Percentiles rank a stretch among this genome's conserved stretches.
phyloP scores from a whole-genome alignment of 305 asterid species.

The Rubia peregrina region DNA sequence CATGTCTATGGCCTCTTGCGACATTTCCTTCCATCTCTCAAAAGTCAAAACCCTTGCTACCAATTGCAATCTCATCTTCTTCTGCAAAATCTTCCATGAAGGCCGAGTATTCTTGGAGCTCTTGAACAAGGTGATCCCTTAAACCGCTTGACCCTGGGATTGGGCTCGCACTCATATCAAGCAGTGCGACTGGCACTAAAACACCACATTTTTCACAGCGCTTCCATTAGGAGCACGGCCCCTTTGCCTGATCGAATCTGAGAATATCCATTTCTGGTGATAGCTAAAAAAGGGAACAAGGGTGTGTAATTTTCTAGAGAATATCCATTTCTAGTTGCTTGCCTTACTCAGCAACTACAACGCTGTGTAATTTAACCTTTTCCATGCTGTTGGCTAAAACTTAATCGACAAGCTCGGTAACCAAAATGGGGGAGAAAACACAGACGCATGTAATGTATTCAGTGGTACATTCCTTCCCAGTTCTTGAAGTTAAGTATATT shows the following conservation, averaged over 20 bases:
- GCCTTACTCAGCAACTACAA: too few relatives aligned
- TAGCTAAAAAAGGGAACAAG: not conserved
- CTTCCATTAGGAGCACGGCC: conserved; percentile 47
- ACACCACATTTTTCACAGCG: conserved; percentile 32
- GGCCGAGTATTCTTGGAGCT: conserved; percentile 15
- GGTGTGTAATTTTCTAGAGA: too few relatives aligned
- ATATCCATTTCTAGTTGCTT: too few relatives aligned
- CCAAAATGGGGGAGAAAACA: too few relatives aligned
- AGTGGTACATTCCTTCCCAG: too few relatives aligned
- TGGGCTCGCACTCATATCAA: conserved; percentile 28
- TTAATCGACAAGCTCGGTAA: too few relatives aligned
- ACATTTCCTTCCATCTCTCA: conserved; percentile 51
- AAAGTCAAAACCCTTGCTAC: conserved; percentile 31
- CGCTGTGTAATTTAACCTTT: too few relatives aligned
- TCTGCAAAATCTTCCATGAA: conserved; percentile 45
- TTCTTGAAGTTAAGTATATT: too few relatives aligned
- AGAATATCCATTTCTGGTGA: not conserved
- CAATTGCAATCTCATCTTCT: conserved; percentile 39
- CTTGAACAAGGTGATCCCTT: conserved; percentile 18
- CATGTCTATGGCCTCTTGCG: conserved; percentile 14
- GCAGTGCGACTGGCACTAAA: conserved; percentile 30
- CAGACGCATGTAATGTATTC: too few relatives aligned
- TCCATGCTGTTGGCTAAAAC: too few relatives aligned
- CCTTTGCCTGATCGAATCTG: not conserved
- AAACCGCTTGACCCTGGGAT: conserved; percentile 22